phyloP scores from a whole-genome alignment of 164 flowering plant species.

The Sextonia rubra region DNA sequence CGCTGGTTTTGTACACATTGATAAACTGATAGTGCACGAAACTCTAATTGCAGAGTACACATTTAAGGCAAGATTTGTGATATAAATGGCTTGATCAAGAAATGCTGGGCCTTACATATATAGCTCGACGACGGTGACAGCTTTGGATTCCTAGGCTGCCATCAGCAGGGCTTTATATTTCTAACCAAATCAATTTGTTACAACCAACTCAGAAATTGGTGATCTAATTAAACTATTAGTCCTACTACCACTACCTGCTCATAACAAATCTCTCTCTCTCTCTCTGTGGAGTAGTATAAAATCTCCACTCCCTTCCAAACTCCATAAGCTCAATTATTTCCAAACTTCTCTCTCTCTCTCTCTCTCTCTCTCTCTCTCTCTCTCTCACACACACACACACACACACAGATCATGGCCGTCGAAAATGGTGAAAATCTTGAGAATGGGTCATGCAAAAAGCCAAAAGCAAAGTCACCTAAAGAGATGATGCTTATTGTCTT shows the following conservation, averaged over 20 bases:
- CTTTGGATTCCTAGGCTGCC: too few species aligned
- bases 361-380: conserved; percentile 2
- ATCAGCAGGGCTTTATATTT: too few species aligned
- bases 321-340: not conserved
- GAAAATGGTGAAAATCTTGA: conserved; percentile 3
- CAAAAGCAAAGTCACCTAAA: not conserved
- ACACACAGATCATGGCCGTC: conserved; percentile 4
- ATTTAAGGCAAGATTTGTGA: too few species aligned
- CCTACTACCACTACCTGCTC: not conserved
- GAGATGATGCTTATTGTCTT: conserved; percentile 24
- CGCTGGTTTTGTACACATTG: too few species aligned
- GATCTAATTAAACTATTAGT: not conserved
- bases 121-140: too few species aligned
- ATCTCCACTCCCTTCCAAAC: not conserved
- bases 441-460: not conserved
- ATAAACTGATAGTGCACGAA: too few species aligned
- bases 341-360: not conserved
- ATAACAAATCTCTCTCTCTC: not conserved
- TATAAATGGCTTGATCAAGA: too few species aligned
- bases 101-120: too few species aligned
- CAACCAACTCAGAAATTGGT: conserved; percentile 5
- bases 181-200: conserved; percentile 6
- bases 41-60: too few species aligned
- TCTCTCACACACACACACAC: too few species aligned
- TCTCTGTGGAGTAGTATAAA: not conserved